phyloP scores from a whole-genome alignment of 208 protist species.

The Trypanosomatidae sp. region DNA sequence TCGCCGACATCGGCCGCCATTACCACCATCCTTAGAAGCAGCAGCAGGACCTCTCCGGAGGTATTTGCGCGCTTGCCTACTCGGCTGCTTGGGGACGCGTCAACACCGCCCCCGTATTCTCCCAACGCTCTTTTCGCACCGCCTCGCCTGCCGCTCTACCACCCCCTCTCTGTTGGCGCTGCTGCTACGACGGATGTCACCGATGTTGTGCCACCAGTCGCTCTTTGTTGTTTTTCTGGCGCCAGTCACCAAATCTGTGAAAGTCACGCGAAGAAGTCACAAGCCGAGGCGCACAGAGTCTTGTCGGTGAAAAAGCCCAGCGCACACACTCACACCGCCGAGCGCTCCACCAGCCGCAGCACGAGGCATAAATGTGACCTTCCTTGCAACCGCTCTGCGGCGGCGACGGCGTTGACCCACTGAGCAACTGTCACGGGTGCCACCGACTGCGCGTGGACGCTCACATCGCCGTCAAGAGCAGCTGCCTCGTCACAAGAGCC shows the following conservation, averaged over 20 bases:
- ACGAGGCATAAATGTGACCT: neutral
- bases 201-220: neutral
- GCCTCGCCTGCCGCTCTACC: neutral
- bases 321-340: slow-evolving; percentile 12
- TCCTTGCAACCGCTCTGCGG: slow-evolving; percentile 8
- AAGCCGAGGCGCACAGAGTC: no score
- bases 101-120: neutral
- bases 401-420: slow-evolving; percentile 16
- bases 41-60: neutral
- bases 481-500: neutral
- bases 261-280: no score
- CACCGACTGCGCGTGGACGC: neutral
- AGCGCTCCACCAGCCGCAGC: slow-evolving; percentile 18
- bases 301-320: no score
- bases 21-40: neutral
- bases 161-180: neutral
- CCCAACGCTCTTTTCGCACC: neutral
- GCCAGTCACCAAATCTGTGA: neutral
- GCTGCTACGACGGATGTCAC: neutral
- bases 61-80: neutral
- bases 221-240: no score
- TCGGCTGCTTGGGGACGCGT: neutral
- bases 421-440: slow-evolving; percentile 8
- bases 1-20: neutral
- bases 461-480: neutral